Conservation (phyloP, 2,329 filamentous ascomycete species). For the Triangularia verruculosa region DNA sequence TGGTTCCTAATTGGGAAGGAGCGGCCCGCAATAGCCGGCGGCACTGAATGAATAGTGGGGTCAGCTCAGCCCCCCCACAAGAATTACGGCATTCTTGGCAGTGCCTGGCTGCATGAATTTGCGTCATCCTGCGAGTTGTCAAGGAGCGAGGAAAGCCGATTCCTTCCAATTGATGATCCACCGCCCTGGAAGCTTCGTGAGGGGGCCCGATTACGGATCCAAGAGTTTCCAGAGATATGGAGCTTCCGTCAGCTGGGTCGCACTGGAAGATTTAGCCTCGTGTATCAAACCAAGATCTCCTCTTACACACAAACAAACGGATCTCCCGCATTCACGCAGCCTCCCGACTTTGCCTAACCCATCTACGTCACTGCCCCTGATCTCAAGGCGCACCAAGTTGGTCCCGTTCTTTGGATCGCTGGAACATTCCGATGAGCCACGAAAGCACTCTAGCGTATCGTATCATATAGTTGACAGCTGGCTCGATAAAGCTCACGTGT, state of each 20-base stretch:
- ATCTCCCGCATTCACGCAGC: neutral
- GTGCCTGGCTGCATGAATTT: neutral
- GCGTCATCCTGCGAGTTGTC: neutral
- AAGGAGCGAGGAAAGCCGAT: neutral
- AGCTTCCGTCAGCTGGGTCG: neutral
- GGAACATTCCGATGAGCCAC: neutral
- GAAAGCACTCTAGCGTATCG: neutral
- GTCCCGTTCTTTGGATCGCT: neutral
- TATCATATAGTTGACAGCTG: neutral
- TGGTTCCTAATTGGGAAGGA: neutral
- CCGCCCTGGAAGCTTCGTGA: neutral
- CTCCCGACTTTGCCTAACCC: neutral
- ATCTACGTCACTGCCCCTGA: neutral
- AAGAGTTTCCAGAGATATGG: neutral
- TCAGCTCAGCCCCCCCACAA: neutral
- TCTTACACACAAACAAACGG: neutral
- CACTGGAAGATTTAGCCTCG: neutral
- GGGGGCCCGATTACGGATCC: neutral
- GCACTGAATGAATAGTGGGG: constrained; percentile 1
- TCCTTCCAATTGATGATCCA: neutral
- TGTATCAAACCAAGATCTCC: neutral
- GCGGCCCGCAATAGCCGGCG: neutral
- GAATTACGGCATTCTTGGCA: neutral
- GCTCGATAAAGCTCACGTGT: neutral
- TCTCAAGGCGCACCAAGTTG: neutral